A percentile compares a stretch with the other conserved stretches of the same genome.
Evolutionary conservation across 2,329 filamentous ascomycete genomes (phyloP).

Genomic region (Cryoendolithus antarcticus): DNA sequence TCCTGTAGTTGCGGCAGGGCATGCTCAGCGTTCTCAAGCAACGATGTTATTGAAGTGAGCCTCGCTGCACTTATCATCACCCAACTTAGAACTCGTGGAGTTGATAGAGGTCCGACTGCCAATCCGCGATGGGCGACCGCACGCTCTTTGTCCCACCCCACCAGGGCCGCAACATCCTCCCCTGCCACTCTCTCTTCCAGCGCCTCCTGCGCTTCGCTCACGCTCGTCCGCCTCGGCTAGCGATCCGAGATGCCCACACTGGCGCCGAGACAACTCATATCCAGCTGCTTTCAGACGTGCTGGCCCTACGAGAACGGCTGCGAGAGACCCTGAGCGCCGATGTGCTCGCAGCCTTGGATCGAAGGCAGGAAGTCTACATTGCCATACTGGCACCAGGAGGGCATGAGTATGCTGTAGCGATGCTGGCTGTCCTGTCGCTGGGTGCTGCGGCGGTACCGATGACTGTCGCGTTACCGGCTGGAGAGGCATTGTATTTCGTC

Average conservation of each 20-base stretch:
- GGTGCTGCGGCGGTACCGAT: slow-evolving; percentile 37
- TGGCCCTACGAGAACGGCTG: slow-evolving; percentile 30
- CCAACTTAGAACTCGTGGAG: too few relatives aligned
- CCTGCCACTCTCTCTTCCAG: slow-evolving; percentile 26
- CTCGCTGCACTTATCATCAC: too few relatives aligned
- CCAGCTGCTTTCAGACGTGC: slow-evolving; percentile 33
- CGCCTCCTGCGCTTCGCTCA: slow-evolving; percentile 29
- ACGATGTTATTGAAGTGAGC: too few relatives aligned
- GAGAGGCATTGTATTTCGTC: slow-evolving; percentile 34
- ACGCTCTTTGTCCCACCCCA: slow-evolving; percentile 14
- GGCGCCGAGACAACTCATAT: slow-evolving; percentile 27
- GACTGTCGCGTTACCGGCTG: slow-evolving; percentile 28
- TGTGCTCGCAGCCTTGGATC: slow-evolving; percentile 19
- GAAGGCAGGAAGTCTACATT: slow-evolving; percentile 30
- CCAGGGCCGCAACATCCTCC: slow-evolving; percentile 16
- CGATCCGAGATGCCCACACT: slow-evolving; percentile 28
- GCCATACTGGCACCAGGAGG: slow-evolving; percentile 34
- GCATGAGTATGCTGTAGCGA: slow-evolving; percentile 37
- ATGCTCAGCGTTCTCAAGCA: too few relatives aligned
- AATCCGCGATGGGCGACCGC: slow-evolving; percentile 11
- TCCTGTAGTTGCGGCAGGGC: too few relatives aligned
- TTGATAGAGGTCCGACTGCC: too few relatives aligned
- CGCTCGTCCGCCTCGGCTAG: slow-evolving; percentile 22
- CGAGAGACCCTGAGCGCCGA: slow-evolving; percentile 17
- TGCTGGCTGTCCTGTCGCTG: slow-evolving; percentile 34